A percentile compares a stretch with the other conserved stretches of the same genome.
phyloP scores from a whole-genome alignment of 2,329 filamentous ascomycete genomes.

The Aschersonia sp. region DNA sequence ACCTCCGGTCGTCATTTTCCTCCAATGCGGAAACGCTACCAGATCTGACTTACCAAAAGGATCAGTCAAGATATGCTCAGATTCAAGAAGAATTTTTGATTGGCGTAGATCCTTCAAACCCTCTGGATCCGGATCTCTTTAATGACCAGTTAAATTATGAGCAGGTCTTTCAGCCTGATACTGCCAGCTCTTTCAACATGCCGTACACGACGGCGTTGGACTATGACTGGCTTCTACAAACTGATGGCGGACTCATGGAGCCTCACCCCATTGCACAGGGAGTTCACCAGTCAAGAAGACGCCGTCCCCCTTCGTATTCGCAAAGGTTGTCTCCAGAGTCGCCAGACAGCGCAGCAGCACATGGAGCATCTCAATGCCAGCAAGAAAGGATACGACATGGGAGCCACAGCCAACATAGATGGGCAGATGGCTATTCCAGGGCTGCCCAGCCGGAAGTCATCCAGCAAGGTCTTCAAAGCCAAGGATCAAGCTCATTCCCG shows the following conservation, averaged over 20 bases:
- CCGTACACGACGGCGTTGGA: slow-evolving; percentile 48
- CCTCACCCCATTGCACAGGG: too few species aligned
- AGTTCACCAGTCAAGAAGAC: too few species aligned
- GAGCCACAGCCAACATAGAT: too few species aligned
- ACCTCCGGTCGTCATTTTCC: background rate
- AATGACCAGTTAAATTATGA: slow-evolving; percentile 20
- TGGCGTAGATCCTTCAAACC: background rate
- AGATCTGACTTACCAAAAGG: background rate
- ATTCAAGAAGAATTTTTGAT: background rate
- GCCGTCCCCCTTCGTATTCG: too few species aligned
- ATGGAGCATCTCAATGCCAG: too few species aligned
- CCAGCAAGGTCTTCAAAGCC: too few species aligned
- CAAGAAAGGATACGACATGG: too few species aligned
- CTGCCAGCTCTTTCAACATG: slow-evolving; percentile 49
- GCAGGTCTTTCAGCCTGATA: slow-evolving; percentile 44
- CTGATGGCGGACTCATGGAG: slow-evolving; percentile 9
- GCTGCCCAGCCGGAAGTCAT: too few species aligned
- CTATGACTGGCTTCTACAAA: slow-evolving; percentile 47
- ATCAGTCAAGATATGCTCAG: background rate
- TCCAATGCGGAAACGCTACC: background rate
- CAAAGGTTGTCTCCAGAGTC: too few species aligned
- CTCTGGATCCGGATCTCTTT: background rate
- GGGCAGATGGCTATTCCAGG: too few species aligned
- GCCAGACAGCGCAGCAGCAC: too few species aligned
- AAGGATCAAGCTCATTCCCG: too few species aligned